Evolutionary conservation across 78 protist species (phyloP), one percentile per base, ranked within the genome.

Genomic region (Anaeramoeba flamelloides): DNA sequence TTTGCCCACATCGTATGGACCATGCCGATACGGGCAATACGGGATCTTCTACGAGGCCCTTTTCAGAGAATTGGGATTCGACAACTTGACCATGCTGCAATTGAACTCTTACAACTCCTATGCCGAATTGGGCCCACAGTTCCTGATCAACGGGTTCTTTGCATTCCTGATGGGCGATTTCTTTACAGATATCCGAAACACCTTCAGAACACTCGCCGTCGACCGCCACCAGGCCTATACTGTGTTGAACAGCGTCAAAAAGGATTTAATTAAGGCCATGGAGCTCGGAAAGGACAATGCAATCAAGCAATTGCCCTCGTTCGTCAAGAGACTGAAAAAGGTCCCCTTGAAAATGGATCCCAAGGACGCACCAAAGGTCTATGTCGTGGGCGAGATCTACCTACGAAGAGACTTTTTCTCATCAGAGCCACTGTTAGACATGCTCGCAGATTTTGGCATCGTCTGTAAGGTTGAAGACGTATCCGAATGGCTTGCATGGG

Each of bases 21-120:
- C 74, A 26, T 64, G 74, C 74, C 74, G 74, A 26, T 64, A 64
- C 74, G 74, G 74, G 36, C 74, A 64, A 30, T 64, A 64, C 74
- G 36, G 74, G 26, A 64, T 30, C 74, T 30, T 64, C 74, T 30
- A 64, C 36, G 36, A 30, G 36, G 74, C 30, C 30, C 36, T 64
- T 30, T 30, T 64, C 74, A 64, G 30, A 26, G 74, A 64, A 30
- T 30, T n/a, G 74, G 74, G 74, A n/a, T 64, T 64, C 74, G 74
- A 64, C 36, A 30, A 64, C 74, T 26, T 64, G 36, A 26, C 74
- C 74, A 64, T 64, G 36, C 36, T 64, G 36, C 30, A 64, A 26
- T 64, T 26, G 74, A n/a, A 26, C 36, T 26, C 74, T 30, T 30
- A 30, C 74, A 30, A 64, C 74, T 64, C 74, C 36, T 64, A 64